These are phyloP conservation scores for Letharia columbiana DNA, from an alignment of 495 filamentous ascomycete genomes.

Conservation along the genomic window DNA sequence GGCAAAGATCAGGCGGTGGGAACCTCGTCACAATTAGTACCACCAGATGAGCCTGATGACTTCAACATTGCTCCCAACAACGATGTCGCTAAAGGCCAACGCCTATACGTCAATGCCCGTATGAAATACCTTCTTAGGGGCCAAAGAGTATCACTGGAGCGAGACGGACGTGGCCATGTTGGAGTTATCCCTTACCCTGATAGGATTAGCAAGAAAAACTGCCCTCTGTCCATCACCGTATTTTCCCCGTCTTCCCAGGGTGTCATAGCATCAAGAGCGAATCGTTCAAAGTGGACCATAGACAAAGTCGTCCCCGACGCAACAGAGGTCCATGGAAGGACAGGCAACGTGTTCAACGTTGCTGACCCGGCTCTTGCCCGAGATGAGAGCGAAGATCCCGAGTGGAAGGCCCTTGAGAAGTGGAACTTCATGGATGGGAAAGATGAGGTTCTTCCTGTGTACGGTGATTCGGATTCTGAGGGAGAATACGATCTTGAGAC, in stretches of 20 bases:
- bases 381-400: constrained; percentile 26
- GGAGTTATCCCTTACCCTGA: constrained; percentile 23
- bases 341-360: constrained; percentile 2
- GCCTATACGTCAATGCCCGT: constrained; percentile 25
- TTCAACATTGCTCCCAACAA: constrained; percentile 12
- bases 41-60: constrained; percentile 1
- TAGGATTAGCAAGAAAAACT: constrained; percentile 16
- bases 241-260: constrained; percentile 8
- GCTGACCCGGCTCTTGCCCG: constrained; percentile 18
- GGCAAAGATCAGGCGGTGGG: neutral
- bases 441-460: constrained; percentile 50
- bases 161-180: constrained; percentile 2
- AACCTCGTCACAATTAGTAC: neutral
- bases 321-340: neutral
- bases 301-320: neutral
- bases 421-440: constrained; percentile 35
- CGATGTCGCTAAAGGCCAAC: constrained; percentile 17
- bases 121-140: constrained; percentile 28
- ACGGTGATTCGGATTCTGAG: constrained; percentile 57
- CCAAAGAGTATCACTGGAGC: constrained; percentile 3
- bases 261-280: constrained; percentile 15
- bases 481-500: constrained; percentile 47
- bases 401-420: constrained; percentile 39
- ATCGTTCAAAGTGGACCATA: constrained; percentile 20
- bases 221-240: constrained; percentile 22